Percentiles rank a stretch among this genome's conserved stretches.
Conservation (phyloP, 2,329 filamentous ascomycete genomes). For the Ascocoryne sarcoides region DNA sequence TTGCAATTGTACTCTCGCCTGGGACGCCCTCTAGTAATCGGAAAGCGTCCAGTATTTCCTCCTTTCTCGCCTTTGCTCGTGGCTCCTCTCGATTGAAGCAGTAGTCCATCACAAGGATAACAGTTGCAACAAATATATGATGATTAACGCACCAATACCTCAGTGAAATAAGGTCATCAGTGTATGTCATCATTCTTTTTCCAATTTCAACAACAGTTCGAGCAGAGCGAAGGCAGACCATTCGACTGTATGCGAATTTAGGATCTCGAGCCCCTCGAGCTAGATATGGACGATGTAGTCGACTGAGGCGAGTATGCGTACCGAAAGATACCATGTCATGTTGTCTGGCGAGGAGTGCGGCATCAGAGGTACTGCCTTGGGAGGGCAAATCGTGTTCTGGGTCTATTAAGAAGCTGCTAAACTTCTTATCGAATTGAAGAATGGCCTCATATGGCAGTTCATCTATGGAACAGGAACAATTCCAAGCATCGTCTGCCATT, state of each 20-base stretch:
- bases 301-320: constrained; percentile 29
- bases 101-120: constrained; percentile 32
- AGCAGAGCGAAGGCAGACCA: constrained; percentile 29
- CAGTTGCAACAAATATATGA: constrained; percentile 31
- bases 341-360: constrained; percentile 25
- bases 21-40: constrained; percentile 25
- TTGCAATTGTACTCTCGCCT: constrained; percentile 15
- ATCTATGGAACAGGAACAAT: constrained; percentile 16
- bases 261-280: constrained; percentile 24
- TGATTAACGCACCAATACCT: constrained; percentile 28
- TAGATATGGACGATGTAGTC: constrained; percentile 32
- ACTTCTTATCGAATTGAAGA: constrained; percentile 28
- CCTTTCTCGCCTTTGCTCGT: constrained; percentile 22
- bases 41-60: constrained; percentile 29
- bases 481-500: constrained; percentile 29
- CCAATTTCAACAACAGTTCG: constrained; percentile 26
- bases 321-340: constrained; percentile 26
- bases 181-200: constrained; percentile 16
- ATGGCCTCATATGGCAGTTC: constrained; percentile 26
- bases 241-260: constrained; percentile 27
- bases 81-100: constrained; percentile 27
- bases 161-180: constrained; percentile 20
- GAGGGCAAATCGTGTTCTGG: too few relatives aligned
- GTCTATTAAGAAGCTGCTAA: constrained; percentile 25
- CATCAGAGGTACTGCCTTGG: too few relatives aligned